Conservation (phyloP, 163 green algal genomes). For the Picocystis sp. region DNA sequence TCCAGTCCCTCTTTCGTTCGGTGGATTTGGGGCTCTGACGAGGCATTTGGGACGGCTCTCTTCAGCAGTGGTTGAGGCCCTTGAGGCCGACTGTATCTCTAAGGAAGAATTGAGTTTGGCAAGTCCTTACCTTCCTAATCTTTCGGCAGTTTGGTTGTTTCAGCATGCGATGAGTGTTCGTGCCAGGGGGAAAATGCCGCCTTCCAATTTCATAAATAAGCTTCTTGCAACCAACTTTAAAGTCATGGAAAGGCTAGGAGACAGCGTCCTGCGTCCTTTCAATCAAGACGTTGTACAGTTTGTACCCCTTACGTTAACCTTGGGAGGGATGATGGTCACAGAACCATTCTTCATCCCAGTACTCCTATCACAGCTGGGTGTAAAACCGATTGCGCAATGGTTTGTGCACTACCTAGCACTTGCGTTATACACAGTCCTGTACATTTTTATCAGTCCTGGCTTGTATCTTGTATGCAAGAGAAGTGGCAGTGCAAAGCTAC, state of each 20-base stretch:
- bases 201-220: slow-evolving; percentile 34
- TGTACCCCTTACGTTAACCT: slow-evolving; percentile 33
- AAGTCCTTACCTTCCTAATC: slow-evolving; percentile 56
- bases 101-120: slow-evolving; percentile 27
- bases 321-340: slow-evolving; percentile 36
- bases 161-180: slow-evolving; percentile 56
- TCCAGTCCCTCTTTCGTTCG: slow-evolving; percentile 82
- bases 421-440: slow-evolving; percentile 25
- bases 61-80: slow-evolving; percentile 1
- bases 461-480: not conserved
- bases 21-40: slow-evolving; percentile 72
- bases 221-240: slow-evolving; percentile 46
- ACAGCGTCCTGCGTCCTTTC: slow-evolving; percentile 68
- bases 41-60: slow-evolving; percentile 55
- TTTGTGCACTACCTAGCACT: slow-evolving; percentile 30
- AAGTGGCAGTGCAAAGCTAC: slow-evolving; percentile 7
- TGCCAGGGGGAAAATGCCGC: slow-evolving; percentile 7
- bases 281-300: slow-evolving; percentile 65
- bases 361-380: slow-evolving; percentile 31
- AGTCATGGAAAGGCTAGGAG: slow-evolving; percentile 48
- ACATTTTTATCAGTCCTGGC: slow-evolving; percentile 19
- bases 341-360: slow-evolving; percentile 29
- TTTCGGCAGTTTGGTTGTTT: slow-evolving; percentile 57
- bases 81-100: slow-evolving; percentile 24
- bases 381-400: slow-evolving; percentile 29